Base-by-base conservation (phyloP, 331 rosid species). In the Rhamnella rubrinervis region DNA sequence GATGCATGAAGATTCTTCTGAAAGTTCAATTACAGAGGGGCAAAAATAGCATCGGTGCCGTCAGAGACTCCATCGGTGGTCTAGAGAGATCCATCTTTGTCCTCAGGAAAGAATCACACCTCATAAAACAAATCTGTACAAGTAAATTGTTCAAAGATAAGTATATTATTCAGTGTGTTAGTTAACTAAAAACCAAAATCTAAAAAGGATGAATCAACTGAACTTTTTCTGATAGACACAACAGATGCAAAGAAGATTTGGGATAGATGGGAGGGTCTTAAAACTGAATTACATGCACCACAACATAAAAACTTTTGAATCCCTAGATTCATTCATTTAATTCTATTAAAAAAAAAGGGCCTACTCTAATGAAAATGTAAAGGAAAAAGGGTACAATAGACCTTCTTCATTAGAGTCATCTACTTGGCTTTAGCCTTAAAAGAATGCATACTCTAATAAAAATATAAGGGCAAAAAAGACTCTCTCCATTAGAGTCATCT, bases 31-130 rank as follows among this genome's bases (percentile, higher is more conserved):
- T 80, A 86, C 77, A 71, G 68, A 74, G 79, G 69, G 65, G 60
- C 80, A 82, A 75, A 77, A 75, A 23, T 20, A 41, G 81, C 66
- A 31, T 70, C 72, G 68, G 59, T 77, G 76, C 38, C 65, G 59
- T 26, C 8, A 41, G 71, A 73, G 80, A 67, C 67, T 76, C 71
- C 73, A 60, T 74, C 67, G 52, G 67, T 49, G 58, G 19, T 50
- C 70, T 73, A 64, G 51, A 67, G 76, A 68, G 59, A 66, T 74
- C 63, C 80, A 72, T 69, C 82, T 76, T 83, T 77, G 51, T 82
- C 83, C 89, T 75, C 75, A 15, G 78, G 78, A 77, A 75, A 74
- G 77, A 73, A 72, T 71, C 74, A 78, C 68, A 65, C 68, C 67
- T 20, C 57, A 53, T n/a, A 35, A 40, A 35, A 71, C 68, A 55